Conservation (phyloP, 352 stramenopile species). For the Phytophthora palmivora region DNA sequence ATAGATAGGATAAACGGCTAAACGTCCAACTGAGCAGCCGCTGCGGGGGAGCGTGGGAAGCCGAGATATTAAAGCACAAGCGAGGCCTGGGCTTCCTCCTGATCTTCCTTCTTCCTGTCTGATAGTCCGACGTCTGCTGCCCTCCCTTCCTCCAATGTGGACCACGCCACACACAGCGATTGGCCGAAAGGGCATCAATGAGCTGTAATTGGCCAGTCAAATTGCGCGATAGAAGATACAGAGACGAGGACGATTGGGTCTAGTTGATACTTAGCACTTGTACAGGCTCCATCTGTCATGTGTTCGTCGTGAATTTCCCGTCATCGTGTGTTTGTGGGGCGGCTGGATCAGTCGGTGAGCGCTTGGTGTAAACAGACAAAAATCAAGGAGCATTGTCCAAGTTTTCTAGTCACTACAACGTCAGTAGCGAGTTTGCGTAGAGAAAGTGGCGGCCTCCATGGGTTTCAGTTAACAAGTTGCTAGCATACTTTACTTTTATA, state of each 20-base stretch:
- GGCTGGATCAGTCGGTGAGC: slow-evolving; percentile 3
- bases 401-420: no score
- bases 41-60: slow-evolving; percentile 5
- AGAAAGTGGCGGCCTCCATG: no score
- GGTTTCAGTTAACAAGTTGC: no score
- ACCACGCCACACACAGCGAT: slow-evolving; percentile 8
- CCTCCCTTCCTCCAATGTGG: slow-evolving; percentile 18
- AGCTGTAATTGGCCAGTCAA: neutral
- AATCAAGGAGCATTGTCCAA: slow-evolving; percentile 3
- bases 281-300: slow-evolving; percentile 16
- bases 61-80: slow-evolving; percentile 12
- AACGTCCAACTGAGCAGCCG: neutral
- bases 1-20: slow-evolving; percentile 2
- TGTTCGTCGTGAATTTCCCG: slow-evolving; percentile 5
- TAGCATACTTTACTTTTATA: no score
- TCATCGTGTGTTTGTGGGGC: neutral
- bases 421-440: no score
- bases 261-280: no score
- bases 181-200: neutral
- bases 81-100: slow-evolving; percentile 15
- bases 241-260: slow-evolving; percentile 9
- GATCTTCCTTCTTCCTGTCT: slow-evolving; percentile 40
- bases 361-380: slow-evolving; percentile 7
- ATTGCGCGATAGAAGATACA: neutral
- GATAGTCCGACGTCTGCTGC: slow-evolving; percentile 35